Base-by-base conservation (phyloP, 345 rosid genomes). In the Eucalyptus globulus region DNA sequence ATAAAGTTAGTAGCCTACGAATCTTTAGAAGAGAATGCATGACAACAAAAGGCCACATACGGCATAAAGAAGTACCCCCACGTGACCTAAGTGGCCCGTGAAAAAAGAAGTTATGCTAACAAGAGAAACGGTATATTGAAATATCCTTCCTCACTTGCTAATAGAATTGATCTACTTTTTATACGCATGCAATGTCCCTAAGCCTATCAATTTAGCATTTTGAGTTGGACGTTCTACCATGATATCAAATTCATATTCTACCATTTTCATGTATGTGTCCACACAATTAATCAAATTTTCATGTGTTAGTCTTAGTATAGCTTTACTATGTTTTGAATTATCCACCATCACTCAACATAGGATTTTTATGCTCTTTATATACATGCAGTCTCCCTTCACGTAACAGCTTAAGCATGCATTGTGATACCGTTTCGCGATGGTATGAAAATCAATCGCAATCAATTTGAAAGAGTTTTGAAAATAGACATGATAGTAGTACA, bases 371-470 rank as follows among this genome's bases (percentile, higher is more conserved):
- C 14, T 34, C 2, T 34, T 5, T 17, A 72, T 37, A 11, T 11
- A 2, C 22, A 51, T 51, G 22, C 9, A 1, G 1, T 72, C 14
- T 37, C 0, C 4, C 5, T 72, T 10, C 24, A 17, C 2, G 4
- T 72, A 9, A 3, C 44, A 3, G 2, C 9, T 9, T 37, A 72
- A 1, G 26, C 24, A 10, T 17, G 19, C 2, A 26, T 5, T 9
- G 26, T 5, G 81, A 72, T 6, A 72, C 19, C 5, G 4, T 69
- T 69, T 9, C 19, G 4, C 2, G 6, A 16, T 1, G 7, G 1
- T 51, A 51, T 51, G 54, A 51, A 9, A 51, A 51, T 51, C 54
- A 51, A 51, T 51, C 2, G 22, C 54, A 51, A 51, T 51, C 54
- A 51, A 51, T 17, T 51, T 51, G 2, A 51, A 51, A 51, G 54